phyloP scores from a whole-genome alignment of 2,329 filamentous ascomycete species.

The Corinectria fuckeliana region DNA sequence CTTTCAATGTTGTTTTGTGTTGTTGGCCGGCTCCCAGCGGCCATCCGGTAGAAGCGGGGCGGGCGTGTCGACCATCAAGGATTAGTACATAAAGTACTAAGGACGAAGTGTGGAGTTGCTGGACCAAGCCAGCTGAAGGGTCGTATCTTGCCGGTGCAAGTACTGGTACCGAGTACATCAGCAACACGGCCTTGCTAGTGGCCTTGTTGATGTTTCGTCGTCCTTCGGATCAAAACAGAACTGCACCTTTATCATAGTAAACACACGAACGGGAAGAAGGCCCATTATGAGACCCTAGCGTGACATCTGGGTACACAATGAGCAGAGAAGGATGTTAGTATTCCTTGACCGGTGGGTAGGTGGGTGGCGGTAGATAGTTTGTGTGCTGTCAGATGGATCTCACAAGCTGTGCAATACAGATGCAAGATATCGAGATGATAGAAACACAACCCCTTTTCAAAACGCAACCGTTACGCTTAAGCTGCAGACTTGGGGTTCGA shows the following conservation, averaged over 20 bases:
- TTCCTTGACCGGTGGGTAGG: background rate
- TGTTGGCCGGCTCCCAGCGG: constrained; percentile 24
- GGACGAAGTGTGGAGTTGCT: constrained; percentile 34
- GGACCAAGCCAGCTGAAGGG: constrained; percentile 35
- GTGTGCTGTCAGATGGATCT: constrained; percentile 31
- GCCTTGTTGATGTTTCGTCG: constrained; percentile 7
- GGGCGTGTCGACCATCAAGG: constrained; percentile 16
- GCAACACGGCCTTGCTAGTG: background rate
- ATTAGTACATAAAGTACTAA: constrained; percentile 26
- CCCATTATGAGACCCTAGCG: constrained; percentile 1
- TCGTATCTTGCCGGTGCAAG: background rate
- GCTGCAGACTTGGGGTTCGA: background rate
- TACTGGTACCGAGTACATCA: constrained; percentile 12
- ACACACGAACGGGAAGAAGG: constrained; percentile 5
- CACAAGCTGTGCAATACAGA: constrained; percentile 31
- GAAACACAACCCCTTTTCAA: constrained; percentile 29
- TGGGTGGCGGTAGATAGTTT: background rate
- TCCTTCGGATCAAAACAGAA: constrained; percentile 9
- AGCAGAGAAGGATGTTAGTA: background rate
- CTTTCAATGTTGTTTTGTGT: constrained; percentile 18
- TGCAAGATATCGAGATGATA: constrained; percentile 36
- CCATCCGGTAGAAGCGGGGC: constrained; percentile 24
- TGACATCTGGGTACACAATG: background rate
- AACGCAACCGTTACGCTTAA: background rate
- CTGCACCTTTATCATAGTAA: background rate